phyloP scores from a whole-genome alignment of 2,329 filamentous ascomycete genomes.

The Scytalidium sp. region DNA sequence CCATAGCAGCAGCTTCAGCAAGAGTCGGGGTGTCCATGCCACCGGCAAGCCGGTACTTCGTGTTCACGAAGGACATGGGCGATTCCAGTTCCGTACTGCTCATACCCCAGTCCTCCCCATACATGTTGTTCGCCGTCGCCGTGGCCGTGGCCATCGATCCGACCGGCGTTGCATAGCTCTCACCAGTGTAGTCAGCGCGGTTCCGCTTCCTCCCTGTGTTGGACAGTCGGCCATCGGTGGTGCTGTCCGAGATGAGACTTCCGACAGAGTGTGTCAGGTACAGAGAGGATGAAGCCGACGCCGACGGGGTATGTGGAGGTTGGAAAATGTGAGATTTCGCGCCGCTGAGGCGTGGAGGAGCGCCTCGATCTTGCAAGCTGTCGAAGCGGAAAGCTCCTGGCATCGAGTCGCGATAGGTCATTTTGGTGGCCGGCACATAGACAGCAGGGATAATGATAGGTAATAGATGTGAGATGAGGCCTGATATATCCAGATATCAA shows the following conservation, averaged over 20 bases:
- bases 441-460: background rate
- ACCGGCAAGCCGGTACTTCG: conserved; percentile 46
- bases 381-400: conserved; percentile 21
- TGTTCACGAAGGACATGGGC: conserved; percentile 46
- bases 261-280: conserved; percentile 21
- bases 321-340: conserved; percentile 37
- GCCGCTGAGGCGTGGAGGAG: conserved; percentile 21
- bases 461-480: background rate
- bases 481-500: background rate
- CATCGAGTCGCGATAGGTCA: conserved; percentile 9
- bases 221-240: background rate
- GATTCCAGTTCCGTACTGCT: conserved; percentile 11
- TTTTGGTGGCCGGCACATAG: background rate
- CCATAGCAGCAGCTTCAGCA: conserved; percentile 24
- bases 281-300: conserved; percentile 30
- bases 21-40: conserved; percentile 44
- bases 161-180: conserved; percentile 9
- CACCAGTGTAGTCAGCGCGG: conserved; percentile 6
- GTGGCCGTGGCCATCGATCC: too few species aligned
- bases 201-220: background rate
- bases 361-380: conserved; percentile 10
- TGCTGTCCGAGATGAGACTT: background rate
- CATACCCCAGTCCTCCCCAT: background rate
- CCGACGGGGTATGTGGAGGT: conserved; percentile 36
- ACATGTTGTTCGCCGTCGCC: too few species aligned